Conservation (phyloP, 2,329 filamentous ascomycete genomes). For the Cordyceps militaris region DNA sequence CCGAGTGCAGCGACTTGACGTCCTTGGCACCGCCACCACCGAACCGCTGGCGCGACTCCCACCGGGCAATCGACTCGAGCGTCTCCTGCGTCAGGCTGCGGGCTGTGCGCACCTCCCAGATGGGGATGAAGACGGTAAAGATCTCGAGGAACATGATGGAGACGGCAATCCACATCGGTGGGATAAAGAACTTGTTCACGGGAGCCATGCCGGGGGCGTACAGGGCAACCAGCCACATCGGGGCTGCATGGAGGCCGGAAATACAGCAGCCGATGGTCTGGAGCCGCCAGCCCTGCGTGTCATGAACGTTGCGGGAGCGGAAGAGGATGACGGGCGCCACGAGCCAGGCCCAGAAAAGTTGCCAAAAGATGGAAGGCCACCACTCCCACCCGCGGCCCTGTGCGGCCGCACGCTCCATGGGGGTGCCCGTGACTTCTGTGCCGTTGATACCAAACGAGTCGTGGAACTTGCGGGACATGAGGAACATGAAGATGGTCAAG, state of each 20-base stretch:
- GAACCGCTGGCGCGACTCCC: slow-evolving; percentile 35
- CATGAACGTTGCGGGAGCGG: slow-evolving; percentile 52
- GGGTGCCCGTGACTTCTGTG: slow-evolving; percentile 52
- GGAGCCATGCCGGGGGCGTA: slow-evolving; percentile 43
- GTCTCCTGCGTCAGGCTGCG: slow-evolving; percentile 40
- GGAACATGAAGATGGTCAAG: slow-evolving; percentile 52
- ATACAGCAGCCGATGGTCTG: slow-evolving; percentile 51
- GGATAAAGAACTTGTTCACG: slow-evolving; percentile 49
- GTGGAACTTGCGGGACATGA: slow-evolving; percentile 61
- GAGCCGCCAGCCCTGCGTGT: slow-evolving; percentile 59
- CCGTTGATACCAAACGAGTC: slow-evolving; percentile 51
- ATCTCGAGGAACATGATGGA: slow-evolving; percentile 58
- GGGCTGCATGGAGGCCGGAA: slow-evolving; percentile 53
- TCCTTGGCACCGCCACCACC: slow-evolving; percentile 17
- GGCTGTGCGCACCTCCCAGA: slow-evolving; percentile 46
- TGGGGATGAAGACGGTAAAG: slow-evolving; percentile 56
- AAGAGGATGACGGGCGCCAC: slow-evolving; percentile 56
- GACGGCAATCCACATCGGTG: slow-evolving; percentile 56
- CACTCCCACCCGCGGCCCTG: slow-evolving; percentile 58
- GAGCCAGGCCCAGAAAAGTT: slow-evolving; percentile 56
- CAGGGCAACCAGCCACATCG: slow-evolving; percentile 59
- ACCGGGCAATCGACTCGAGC: slow-evolving; percentile 41
- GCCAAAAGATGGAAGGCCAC: slow-evolving; percentile 60
- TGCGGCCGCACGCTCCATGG: slow-evolving; percentile 40
- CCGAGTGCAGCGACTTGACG: slow-evolving; percentile 27